Evolutionary conservation across 148 eudicot genomes (phyloP).

Genomic region (Bassia scoparia): DNA sequence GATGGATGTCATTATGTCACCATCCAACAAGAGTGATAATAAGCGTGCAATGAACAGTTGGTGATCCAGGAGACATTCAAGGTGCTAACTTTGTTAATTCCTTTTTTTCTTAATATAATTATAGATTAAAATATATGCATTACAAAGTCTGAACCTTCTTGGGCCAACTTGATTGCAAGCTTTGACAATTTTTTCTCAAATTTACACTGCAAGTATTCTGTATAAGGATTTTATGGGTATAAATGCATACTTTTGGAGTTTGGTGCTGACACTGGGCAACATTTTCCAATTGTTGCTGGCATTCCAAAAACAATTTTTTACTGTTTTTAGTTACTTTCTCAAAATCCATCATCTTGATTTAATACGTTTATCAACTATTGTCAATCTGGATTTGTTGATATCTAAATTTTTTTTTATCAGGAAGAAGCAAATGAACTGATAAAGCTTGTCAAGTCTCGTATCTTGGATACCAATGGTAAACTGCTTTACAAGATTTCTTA

Average conservation of each 20-base stretch:
- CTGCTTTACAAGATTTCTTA: background rate
- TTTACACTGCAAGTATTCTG: background rate
- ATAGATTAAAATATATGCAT: no score
- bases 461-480: slow-evolving; percentile 37
- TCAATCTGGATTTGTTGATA: slow-evolving; percentile 8
- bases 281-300: background rate
- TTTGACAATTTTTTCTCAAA: background rate
- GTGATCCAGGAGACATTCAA: slow-evolving; percentile 66
- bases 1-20: slow-evolving; percentile 31
- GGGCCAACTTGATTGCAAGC: background rate
- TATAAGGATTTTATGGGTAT: no score
- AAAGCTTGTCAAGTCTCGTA: slow-evolving; percentile 61
- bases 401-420: slow-evolving; percentile 39
- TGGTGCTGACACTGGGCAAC: background rate
- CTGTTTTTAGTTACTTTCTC: background rate
- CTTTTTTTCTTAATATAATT: no score
- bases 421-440: slow-evolving; percentile 66
- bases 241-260: background rate
- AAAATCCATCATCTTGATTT: background rate
- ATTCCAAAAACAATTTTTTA: background rate
- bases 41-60: slow-evolving; percentile 58
- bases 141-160: no score
- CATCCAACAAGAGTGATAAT: slow-evolving; percentile 42
- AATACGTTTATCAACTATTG: background rate
- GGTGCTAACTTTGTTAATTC: no score